A percentile compares a stretch with the other conserved stretches of the same genome.
Conservation (phyloP, 805 yeast species). For the Metschnikowia sp. region DNA sequence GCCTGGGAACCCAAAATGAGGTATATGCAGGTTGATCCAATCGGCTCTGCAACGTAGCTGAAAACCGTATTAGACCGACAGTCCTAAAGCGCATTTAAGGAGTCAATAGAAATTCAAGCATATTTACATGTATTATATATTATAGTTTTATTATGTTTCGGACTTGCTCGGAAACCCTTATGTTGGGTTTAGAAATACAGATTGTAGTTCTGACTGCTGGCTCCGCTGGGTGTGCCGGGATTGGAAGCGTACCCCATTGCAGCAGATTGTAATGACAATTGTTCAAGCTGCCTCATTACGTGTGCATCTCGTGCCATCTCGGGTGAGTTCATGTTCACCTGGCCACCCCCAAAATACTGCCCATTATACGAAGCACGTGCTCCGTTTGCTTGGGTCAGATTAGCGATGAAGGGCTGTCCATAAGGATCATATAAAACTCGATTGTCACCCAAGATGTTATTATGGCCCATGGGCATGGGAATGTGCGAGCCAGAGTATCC, state of each 20-base stretch:
- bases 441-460: not conserved
- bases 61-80: too few species aligned
- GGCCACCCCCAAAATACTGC: not conserved
- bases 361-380: not conserved
- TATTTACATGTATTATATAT: too few species aligned
- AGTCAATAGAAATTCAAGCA: too few species aligned
- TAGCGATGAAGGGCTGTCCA: not conserved
- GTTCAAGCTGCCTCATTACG: slow-evolving; percentile 46
- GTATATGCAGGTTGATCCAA: slow-evolving; percentile 1
- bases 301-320: slow-evolving; percentile 16
- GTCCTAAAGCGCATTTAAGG: too few species aligned
- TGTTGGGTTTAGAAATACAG: slow-evolving; percentile 1
- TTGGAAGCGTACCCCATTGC: slow-evolving; percentile 45
- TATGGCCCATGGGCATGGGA: slow-evolving; percentile 2
- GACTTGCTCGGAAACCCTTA: not conserved
- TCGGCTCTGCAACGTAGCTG: not conserved
- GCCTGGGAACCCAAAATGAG: not conserved
- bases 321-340: not conserved
- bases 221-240: slow-evolving; percentile 37
- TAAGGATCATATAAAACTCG: not conserved
- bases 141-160: not conserved
- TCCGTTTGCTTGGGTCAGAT: not conserved
- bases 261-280: slow-evolving; percentile 43
- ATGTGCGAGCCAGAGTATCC: not conserved
- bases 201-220: slow-evolving; percentile 1